A percentile compares a stretch with the other conserved stretches of the same genome.
Evolutionary conservation across 2,329 filamentous ascomycete genomes (phyloP).

Genomic region (Aspergillus novoparasiticus): DNA sequence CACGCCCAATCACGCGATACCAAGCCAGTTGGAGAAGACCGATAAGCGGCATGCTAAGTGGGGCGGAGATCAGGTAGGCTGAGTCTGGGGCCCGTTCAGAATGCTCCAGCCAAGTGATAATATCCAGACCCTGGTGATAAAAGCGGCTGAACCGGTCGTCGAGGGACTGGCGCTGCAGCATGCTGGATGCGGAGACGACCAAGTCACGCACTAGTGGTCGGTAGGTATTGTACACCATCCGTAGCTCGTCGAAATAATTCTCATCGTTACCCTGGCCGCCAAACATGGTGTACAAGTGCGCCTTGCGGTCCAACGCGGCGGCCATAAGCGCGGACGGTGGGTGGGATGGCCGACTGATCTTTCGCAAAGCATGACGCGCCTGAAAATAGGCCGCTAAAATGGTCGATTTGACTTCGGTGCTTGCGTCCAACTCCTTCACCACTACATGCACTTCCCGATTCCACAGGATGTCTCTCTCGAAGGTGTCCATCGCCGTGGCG

Average conservation of each 20-base stretch:
- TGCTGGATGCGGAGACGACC: slow-evolving; percentile 5
- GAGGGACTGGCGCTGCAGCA: slow-evolving; percentile 10
- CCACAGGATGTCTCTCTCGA: slow-evolving; percentile 12
- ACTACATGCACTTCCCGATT: slow-evolving; percentile 13
- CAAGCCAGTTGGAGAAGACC: slow-evolving; percentile 32
- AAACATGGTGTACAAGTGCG: slow-evolving; percentile 21
- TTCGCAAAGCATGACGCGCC: background rate
- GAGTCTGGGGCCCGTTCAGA: slow-evolving; percentile 31
- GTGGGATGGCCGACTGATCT: background rate
- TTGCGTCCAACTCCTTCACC: slow-evolving; percentile 10
- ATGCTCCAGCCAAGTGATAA: slow-evolving; percentile 28
- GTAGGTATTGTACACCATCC: slow-evolving; percentile 27
- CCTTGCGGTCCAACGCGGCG: background rate
- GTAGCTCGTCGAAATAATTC: slow-evolving; percentile 29
- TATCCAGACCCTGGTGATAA: slow-evolving; percentile 31
- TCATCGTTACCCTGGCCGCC: slow-evolving; percentile 34
- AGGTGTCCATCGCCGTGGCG: slow-evolving; percentile 4
- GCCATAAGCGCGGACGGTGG: background rate
- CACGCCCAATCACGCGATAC: background rate
- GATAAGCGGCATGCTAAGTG: slow-evolving; percentile 43
- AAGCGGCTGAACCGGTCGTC: slow-evolving; percentile 3
- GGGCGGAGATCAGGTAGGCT: slow-evolving; percentile 37
- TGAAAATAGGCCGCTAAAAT: background rate
- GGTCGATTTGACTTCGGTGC: background rate
- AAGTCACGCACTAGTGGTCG: slow-evolving; percentile 10